A percentile compares a stretch with the other conserved stretches of the same genome.
These are phyloP conservation scores for Sphaerulina populicola DNA, from an alignment of 2,329 filamentous ascomycete species.

Conservation along the genomic window DNA sequence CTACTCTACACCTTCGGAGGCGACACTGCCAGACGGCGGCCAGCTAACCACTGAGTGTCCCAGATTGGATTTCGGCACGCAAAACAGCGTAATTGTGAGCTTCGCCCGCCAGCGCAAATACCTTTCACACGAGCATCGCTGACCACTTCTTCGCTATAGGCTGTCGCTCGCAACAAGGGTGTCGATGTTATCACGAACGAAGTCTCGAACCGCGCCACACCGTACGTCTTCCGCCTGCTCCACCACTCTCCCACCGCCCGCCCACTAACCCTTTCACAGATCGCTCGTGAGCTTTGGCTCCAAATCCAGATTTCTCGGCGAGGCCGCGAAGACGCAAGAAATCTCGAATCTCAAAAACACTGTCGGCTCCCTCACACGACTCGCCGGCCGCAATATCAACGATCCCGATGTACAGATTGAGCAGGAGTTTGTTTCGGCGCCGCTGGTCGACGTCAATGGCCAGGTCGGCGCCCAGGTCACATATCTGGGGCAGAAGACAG, in stretches of 20 bases:
- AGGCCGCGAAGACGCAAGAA: constrained; percentile 95
- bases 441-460: constrained; percentile 81
- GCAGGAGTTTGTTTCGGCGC: constrained; percentile 79
- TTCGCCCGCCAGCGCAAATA: background rate
- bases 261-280: constrained; percentile 42
- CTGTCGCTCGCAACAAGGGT: constrained; percentile 94
- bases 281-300: constrained; percentile 91
- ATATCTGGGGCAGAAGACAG: constrained; percentile 91
- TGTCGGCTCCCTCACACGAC: constrained; percentile 81
- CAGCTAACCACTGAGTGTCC: constrained; percentile 3
- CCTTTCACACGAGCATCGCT: constrained; percentile 5
- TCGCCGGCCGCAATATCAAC: constrained; percentile 74
- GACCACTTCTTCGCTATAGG: constrained; percentile 32
- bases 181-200: constrained; percentile 99
- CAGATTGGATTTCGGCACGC: constrained; percentile 79
- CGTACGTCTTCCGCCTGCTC: constrained; percentile 55
- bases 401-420: constrained; percentile 92
- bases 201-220: constrained; percentile 94
- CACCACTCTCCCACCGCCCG: background rate
- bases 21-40: background rate
- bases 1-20: background rate
- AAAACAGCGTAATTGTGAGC: constrained; percentile 75
- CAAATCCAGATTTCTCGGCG: constrained; percentile 88
- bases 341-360: constrained; percentile 99
- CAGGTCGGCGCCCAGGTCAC: constrained; percentile 89